Evolutionary conservation across 306 rosid species (phyloP), one percentile per base, ranked within the genome.

Genomic region (Medicago arabica): DNA sequence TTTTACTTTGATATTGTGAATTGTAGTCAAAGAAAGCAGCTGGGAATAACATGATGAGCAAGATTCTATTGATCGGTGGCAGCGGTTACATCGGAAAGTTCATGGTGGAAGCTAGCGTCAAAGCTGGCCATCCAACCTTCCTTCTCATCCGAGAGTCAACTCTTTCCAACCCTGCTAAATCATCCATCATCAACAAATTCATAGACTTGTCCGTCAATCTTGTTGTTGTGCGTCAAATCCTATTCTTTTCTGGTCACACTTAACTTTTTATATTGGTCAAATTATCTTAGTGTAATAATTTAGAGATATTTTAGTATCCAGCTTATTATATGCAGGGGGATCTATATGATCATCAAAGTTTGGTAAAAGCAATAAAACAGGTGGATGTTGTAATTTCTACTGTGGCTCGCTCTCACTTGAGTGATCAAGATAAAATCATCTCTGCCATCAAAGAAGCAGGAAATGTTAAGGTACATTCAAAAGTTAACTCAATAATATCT

Each of bases 391-490:
- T 93, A 13, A 89, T 93, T 53, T 87, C 97, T 0, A 82, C 91
- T 0, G 87, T 89, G 0, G 91, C 93, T 11, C 64, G 50, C 65
- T 2, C 19, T 43, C 89, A 69, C 46, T 9, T 89, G 0, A 79
- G 54, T 4, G 93, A 93, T 76, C 98, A 93, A 79, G 83, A 83
- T 74, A 93, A 84, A 79, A 89, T 93, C 83, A 75, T 93, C 66
- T 79, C 89, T 31, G 98, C 98, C 67, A 90, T 93, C 38, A 86
- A 86, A 71, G 91, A 86, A 69, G 92, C 97, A 53, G 95, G 97
- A 19, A 86, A 89, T 68, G 81, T 90, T 17, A 90, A 93, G 97
- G 98, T 67, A 11, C 69, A 3, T 15, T 8, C 21, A 11, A 57
- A 9, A 21, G n/a, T n/a, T n/a, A n/a, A 19, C 14, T 18, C 14